Base-by-base conservation (phyloP, 2,329 filamentous ascomycete species). In the Alternaria solani region DNA sequence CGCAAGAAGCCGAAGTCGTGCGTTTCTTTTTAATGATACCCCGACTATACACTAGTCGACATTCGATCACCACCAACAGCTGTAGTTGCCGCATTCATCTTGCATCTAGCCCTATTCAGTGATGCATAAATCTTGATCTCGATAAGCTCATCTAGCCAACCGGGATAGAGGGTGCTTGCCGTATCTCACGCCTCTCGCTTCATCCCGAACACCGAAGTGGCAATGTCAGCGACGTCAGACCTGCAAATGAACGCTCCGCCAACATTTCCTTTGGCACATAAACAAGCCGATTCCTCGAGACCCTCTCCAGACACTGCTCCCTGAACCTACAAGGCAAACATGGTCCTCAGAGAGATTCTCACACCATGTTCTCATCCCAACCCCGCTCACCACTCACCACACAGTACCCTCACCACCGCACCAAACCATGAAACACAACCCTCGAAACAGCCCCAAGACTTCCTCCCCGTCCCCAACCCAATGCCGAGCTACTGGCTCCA, bases 401-500 rank as follows among this genome's bases (percentile, higher is more conserved):
- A 47, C n/a, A 8, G 0, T 12, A 32, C 32, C 32, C 5, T 16
- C 32, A 3, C 14, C 32, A 5, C 11, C 32, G 2, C 11, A 14
- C 32, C 26, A 16, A 14, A 41, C 5, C 16, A n/a, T 16, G 36
- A 18, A 8, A 4, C 7, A 2, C 16, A 18, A 3, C 7, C 16
- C 7, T 7, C 12, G 11, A 30, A 47, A 47, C 26, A 47, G 32
- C 44, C 44, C 20, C 47, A 51, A 16, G 66, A 68, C 42, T 64
- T 70, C 9, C 65, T 77, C 5, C 78, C 78, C 11, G 72, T 69
- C 6, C 61, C 72, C 4, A 65, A 72, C 23, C 75, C 78, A 0
- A 72, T 75, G 4, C 46, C 64, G 1, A 72, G 73, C n/a, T 79
- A 79, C 64, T 81, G 78, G 78, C 77, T 78, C 57, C 67, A 66